Percentiles rank a stretch among this genome's conserved stretches.
These are phyloP conservation scores for Jimgerdemannia flammicorona DNA, from an alignment of 192 early-diverging fungal genomes.

Conservation along the genomic window DNA sequence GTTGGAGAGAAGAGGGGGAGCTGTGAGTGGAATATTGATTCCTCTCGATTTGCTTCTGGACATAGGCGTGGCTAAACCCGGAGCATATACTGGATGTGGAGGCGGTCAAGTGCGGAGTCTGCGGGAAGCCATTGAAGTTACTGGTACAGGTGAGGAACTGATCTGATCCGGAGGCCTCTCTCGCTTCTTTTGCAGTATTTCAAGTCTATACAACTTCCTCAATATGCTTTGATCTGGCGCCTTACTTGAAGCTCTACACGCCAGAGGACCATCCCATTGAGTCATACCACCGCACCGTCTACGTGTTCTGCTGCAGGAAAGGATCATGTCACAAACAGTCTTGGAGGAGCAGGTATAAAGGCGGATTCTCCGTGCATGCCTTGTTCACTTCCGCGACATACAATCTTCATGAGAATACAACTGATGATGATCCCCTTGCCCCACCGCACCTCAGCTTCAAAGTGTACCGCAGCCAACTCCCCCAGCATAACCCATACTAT, in stretches of 20 bases:
- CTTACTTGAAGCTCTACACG: slow-evolving; percentile 66
- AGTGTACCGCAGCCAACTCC: slow-evolving; percentile 75
- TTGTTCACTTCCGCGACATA: not conserved
- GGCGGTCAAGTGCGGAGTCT: slow-evolving; percentile 65
- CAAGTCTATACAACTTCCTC: not conserved
- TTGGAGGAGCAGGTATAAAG: slow-evolving; percentile 46
- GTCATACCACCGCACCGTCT: slow-evolving; percentile 89
- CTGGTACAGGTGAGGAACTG: slow-evolving; percentile 68
- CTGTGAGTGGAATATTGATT: not conserved
- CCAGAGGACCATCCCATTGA: slow-evolving; percentile 84
- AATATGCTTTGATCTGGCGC: not conserved
- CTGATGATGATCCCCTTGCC: not conserved
- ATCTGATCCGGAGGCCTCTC: not conserved
- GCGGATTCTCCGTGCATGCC: not conserved
- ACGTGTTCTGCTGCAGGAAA: slow-evolving; percentile 90
- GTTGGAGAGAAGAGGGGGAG: too few species aligned
- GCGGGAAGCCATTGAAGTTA: slow-evolving; percentile 69
- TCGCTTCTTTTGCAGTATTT: not conserved
- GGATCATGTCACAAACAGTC: slow-evolving; percentile 71
- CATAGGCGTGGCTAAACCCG: slow-evolving; percentile 80
- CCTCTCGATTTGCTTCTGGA: too few species aligned
- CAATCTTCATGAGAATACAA: not conserved
- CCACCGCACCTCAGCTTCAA: slow-evolving; percentile 62
- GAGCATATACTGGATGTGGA: slow-evolving; percentile 55
- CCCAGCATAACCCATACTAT: slow-evolving; percentile 70